phyloP scores from a whole-genome alignment of 768 basidiomycete genomes.

The Lepiota brunneoincarnata region DNA sequence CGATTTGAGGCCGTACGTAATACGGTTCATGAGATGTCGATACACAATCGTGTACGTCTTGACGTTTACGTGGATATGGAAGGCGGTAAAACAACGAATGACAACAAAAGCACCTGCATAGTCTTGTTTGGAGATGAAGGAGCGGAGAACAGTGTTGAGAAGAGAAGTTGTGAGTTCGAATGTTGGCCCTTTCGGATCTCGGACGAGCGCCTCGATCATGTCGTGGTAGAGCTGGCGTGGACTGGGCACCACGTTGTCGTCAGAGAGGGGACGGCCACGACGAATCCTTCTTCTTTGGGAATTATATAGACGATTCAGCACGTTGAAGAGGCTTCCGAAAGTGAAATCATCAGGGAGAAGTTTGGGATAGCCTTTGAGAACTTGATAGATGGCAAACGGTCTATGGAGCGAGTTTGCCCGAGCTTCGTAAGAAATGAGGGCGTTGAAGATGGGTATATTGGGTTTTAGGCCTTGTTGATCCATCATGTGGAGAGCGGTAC shows the following conservation, averaged over 20 bases:
- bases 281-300: constrained; percentile 2
- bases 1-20: constrained; percentile 21
- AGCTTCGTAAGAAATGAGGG: constrained; percentile 8
- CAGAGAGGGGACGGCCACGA: neutral
- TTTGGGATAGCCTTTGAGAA: neutral
- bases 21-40: constrained; percentile 30
- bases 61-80: constrained; percentile 29
- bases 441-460: neutral
- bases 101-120: constrained; percentile 45
- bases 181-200: constrained; percentile 10
- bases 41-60: constrained; percentile 39
- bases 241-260: neutral
- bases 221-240: constrained; percentile 45
- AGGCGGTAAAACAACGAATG: constrained; percentile 27
- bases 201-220: constrained; percentile 32
- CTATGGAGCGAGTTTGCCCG: constrained; percentile 6
- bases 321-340: constrained; percentile 7
- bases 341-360: constrained; percentile 1
- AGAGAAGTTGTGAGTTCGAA: constrained; percentile 29
- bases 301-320: constrained; percentile 6
- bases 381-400: constrained; percentile 6
- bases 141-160: constrained; percentile 40
- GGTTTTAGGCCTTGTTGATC: constrained; percentile 4
- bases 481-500: constrained; percentile 4
- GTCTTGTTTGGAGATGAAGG: constrained; percentile 42